Evolutionary conservation across 805 yeast species (phyloP).

Genomic region (Kurtzmaniella cleridarum): DNA sequence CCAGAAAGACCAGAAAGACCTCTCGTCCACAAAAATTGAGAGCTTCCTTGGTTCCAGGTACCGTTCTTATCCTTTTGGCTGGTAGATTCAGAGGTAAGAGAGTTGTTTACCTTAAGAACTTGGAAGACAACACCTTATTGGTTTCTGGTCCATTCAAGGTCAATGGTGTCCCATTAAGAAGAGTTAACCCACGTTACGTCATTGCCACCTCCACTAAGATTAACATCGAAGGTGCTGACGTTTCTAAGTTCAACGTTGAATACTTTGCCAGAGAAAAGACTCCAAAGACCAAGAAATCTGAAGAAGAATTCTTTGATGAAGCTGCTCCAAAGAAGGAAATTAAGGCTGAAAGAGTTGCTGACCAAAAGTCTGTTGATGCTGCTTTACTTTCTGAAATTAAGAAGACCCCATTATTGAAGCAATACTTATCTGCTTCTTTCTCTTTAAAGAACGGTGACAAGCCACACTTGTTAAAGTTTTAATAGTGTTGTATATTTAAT

Average conservation of each 20-base stretch:
- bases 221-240: slow-evolving; percentile 72
- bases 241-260: slow-evolving; percentile 85
- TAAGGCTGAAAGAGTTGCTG: slow-evolving; percentile 90
- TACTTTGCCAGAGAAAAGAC: slow-evolving; percentile 96
- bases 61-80: slow-evolving; percentile 94
- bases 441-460: slow-evolving; percentile 97
- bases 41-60: slow-evolving; percentile 94
- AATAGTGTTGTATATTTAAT: slow-evolving; percentile 39
- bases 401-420: slow-evolving; percentile 95
- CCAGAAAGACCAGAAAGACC: slow-evolving; percentile 87
- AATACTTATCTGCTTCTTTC: slow-evolving; percentile 93
- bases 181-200: slow-evolving; percentile 98
- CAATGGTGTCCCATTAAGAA: slow-evolving; percentile 99
- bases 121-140: slow-evolving; percentile 96
- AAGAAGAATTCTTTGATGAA: slow-evolving; percentile 85
- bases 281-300: slow-evolving; percentile 77
- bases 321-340: slow-evolving; percentile 76
- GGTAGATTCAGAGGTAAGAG: slow-evolving; percentile 99
- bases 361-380: slow-evolving; percentile 94
- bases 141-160: slow-evolving; percentile 99
- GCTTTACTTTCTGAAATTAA: slow-evolving; percentile 89
- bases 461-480: slow-evolving; percentile 97
- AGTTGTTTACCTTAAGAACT: slow-evolving; percentile 94
- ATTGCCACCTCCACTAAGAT: slow-evolving; percentile 97
- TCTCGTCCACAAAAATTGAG: slow-evolving; percentile 92